Evolutionary conservation across 75 land plant genomes (phyloP).

Genomic region (Selaginella moellendorffii): DNA sequence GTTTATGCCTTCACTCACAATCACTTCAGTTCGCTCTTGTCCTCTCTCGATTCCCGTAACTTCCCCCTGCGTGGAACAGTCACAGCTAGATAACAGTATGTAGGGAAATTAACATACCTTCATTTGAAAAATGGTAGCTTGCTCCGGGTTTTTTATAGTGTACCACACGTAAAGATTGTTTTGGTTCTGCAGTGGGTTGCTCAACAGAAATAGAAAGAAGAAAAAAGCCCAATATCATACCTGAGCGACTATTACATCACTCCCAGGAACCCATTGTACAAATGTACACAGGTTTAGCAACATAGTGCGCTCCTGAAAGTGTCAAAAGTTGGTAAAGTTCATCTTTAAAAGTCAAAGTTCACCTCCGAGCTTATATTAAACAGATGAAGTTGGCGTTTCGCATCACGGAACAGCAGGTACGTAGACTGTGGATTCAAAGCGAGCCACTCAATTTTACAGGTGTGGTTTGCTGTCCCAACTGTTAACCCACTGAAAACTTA

Average conservation of each 20-base stretch:
- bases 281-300: slow-evolving; percentile 24
- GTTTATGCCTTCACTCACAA: slow-evolving; percentile 23
- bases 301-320: slow-evolving; percentile 19
- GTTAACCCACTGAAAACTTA: slow-evolving; percentile 23
- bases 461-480: slow-evolving; percentile 17
- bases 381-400: slow-evolving; percentile 19
- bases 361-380: slow-evolving; percentile 21
- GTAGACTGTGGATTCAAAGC: slow-evolving; percentile 22
- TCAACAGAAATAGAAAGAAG: not conserved
- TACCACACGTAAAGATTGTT: slow-evolving; percentile 27
- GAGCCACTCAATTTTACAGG: slow-evolving; percentile 29
- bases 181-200: slow-evolving; percentile 14
- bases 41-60: slow-evolving; percentile 24
- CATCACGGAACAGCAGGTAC: slow-evolving; percentile 26
- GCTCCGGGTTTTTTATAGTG: slow-evolving; percentile 22
- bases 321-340: not conserved
- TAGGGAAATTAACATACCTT: slow-evolving; percentile 17
- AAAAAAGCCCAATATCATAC: slow-evolving; percentile 11
- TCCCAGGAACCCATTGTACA: slow-evolving; percentile 33
- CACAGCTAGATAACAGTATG: not conserved
- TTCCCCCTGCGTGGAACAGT: slow-evolving; percentile 20
- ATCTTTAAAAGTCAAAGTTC: not conserved
- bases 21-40: slow-evolving; percentile 29
- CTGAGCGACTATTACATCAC: slow-evolving; percentile 34
- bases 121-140: slow-evolving; percentile 25